Evolutionary conservation across 257 asterid genomes (phyloP).

Genomic region (Hygrophila difformis): DNA sequence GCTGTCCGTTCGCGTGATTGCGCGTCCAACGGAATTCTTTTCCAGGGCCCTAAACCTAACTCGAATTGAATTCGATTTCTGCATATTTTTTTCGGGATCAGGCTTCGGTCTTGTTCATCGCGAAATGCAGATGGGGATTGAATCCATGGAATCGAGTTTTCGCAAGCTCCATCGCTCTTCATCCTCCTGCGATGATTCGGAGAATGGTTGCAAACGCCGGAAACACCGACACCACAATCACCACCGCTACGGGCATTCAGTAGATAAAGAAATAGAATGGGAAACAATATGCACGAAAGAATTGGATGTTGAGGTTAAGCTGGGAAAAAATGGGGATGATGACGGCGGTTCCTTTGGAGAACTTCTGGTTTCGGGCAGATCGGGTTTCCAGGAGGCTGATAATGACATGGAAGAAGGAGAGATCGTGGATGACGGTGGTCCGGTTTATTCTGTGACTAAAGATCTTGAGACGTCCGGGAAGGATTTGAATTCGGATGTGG

Average conservation of each 20-base stretch:
- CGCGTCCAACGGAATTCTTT: too few species aligned
- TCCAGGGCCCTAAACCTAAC: neutral
- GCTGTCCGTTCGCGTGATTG: too few species aligned
- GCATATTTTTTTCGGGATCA: neutral
- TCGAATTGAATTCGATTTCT: too few species aligned
- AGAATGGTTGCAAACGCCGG: conserved; percentile 46
- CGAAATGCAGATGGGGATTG: conserved; percentile 31
- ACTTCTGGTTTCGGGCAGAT: conserved; percentile 9
- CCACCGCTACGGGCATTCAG: conserved; percentile 29
- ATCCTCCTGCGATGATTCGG: conserved; percentile 28
- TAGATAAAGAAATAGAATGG: conserved; percentile 22
- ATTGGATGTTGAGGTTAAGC: conserved; percentile 9
- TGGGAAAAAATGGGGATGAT: conserved; percentile 11
- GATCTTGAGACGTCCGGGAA: too few species aligned
- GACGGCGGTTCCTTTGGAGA: conserved; percentile 12
- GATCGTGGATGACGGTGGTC: conserved; percentile 16
- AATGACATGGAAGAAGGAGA: conserved; percentile 12
- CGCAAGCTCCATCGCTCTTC: conserved; percentile 45
- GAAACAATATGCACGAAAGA: conserved; percentile 9
- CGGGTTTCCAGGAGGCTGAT: too few species aligned
- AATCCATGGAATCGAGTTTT: conserved; percentile 32
- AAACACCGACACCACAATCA: conserved; percentile 48
- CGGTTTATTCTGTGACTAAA: too few species aligned
- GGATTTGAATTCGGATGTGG: neutral
- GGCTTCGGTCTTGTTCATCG: neutral